Evolutionary conservation across 345 rosid genomes (phyloP).

Genomic region (Brassica carinata): DNA sequence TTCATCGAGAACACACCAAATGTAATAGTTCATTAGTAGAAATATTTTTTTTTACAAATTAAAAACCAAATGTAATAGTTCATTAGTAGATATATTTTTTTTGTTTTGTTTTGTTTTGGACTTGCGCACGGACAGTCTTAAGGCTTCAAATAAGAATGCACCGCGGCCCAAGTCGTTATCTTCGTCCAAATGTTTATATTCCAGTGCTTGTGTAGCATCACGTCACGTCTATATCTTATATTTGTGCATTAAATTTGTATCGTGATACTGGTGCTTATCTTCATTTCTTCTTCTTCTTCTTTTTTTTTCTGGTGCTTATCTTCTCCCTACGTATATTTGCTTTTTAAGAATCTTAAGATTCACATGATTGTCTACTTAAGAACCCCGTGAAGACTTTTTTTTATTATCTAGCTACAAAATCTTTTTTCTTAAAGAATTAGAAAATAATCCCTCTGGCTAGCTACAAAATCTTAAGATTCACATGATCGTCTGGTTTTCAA

Average conservation of each 20-base stretch:
- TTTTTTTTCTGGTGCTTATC: background rate
- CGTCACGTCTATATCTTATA: background rate
- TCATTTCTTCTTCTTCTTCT: no score
- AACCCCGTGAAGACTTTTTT: constrained; percentile 31
- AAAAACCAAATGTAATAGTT: background rate
- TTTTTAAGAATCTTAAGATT: constrained; percentile 24
- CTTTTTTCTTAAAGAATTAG: background rate
- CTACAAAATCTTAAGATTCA: background rate
- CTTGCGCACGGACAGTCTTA: background rate
- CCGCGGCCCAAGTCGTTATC: constrained; percentile 28
- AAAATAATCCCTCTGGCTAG: background rate
- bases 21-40: background rate
- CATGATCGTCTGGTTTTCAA: background rate
- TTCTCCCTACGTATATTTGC: background rate
- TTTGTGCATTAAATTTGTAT: no score
- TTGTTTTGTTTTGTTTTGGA: background rate
- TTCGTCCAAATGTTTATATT: background rate
- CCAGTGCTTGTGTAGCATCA: constrained; percentile 14
- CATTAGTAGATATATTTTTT: background rate
- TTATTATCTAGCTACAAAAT: background rate
- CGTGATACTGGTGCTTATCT: no score
- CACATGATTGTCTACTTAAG: constrained; percentile 39
- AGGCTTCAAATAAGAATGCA: background rate
- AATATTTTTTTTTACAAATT: background rate
- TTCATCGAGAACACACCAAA: background rate